Evolutionary conservation across 2,329 filamentous ascomycete species (phyloP).

Genomic region (Hypoxylon sp.): DNA sequence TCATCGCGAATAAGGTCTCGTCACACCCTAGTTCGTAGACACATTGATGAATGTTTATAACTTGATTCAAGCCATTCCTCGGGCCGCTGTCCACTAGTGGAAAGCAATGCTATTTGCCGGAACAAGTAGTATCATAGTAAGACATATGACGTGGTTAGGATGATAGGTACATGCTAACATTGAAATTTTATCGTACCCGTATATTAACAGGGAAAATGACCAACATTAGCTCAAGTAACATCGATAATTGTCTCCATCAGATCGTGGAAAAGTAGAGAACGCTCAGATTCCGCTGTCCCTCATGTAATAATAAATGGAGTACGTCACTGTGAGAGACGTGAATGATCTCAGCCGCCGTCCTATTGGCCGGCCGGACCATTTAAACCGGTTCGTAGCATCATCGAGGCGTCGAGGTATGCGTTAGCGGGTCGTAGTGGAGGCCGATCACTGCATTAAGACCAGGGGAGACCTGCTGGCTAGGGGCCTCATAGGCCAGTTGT

Average conservation of each 20-base stretch:
- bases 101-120: not conserved
- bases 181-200: not conserved
- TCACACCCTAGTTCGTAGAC: not conserved
- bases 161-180: not conserved
- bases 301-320: constrained; percentile 28
- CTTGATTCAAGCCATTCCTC: not conserved
- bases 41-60: too few relatives aligned
- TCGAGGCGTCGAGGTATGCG: constrained; percentile 26
- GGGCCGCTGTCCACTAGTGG: not conserved
- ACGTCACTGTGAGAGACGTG: constrained; percentile 33
- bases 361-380: constrained; percentile 32
- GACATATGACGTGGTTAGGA: constrained; percentile 2
- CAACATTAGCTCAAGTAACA: constrained; percentile 4
- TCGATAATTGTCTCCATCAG: constrained; percentile 5
- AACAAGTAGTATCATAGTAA: not conserved
- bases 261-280: constrained; percentile 5
- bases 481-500: not conserved
- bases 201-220: constrained; percentile 3
- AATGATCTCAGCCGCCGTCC: constrained; percentile 11
- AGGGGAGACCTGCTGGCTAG: constrained; percentile 7
- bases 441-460: constrained; percentile 20
- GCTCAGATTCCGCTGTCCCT: constrained; percentile 13
- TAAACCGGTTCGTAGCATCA: constrained; percentile 41
- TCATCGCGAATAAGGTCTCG: not conserved
- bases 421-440: constrained; percentile 28